These are phyloP conservation scores for Haemoproteus tartakovskyi DNA, from an alignment of 169 alveolate species.

Conservation along the genomic window DNA sequence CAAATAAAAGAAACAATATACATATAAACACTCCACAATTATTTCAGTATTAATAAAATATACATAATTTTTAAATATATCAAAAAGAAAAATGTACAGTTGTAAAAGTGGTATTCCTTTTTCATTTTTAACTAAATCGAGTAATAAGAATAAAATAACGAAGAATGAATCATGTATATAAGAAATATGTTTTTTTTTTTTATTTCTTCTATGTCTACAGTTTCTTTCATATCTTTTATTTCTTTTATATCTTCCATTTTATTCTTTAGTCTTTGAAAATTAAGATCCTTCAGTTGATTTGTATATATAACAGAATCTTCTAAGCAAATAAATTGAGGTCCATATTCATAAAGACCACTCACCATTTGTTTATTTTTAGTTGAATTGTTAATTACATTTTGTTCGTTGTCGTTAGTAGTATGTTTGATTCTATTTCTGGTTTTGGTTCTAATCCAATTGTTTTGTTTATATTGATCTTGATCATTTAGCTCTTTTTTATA, in stretches of 20 bases:
- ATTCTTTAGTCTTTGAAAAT: background rate
- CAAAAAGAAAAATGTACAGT: slow-evolving; percentile 4
- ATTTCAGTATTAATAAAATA: slow-evolving; percentile 52
- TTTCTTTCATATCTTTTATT: background rate
- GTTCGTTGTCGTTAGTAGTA: too few species aligned
- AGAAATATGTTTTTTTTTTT: background rate
- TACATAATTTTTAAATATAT: slow-evolving; percentile 25
- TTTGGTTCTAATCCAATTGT: too few species aligned
- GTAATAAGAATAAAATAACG: slow-evolving; percentile 15
- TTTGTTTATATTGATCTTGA: too few species aligned
- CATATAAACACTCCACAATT: slow-evolving; percentile 27
- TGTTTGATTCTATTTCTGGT: too few species aligned
- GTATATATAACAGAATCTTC: too few species aligned
- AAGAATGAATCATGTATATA: slow-evolving; percentile 22
- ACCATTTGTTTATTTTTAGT: too few species aligned
- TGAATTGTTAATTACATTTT: too few species aligned
- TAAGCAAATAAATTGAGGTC: too few species aligned
- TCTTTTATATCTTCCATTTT: background rate
- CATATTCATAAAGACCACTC: too few species aligned
- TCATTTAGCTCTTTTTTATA: too few species aligned
- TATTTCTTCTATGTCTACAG: too few species aligned
- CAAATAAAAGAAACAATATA: slow-evolving; percentile 21
- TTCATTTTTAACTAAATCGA: slow-evolving; percentile 15
- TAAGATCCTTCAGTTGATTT: slow-evolving; percentile 1
- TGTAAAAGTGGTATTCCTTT: background rate